Base-by-base conservation (phyloP, 352 stramenopile species). In the Aphanomyces astaci region DNA sequence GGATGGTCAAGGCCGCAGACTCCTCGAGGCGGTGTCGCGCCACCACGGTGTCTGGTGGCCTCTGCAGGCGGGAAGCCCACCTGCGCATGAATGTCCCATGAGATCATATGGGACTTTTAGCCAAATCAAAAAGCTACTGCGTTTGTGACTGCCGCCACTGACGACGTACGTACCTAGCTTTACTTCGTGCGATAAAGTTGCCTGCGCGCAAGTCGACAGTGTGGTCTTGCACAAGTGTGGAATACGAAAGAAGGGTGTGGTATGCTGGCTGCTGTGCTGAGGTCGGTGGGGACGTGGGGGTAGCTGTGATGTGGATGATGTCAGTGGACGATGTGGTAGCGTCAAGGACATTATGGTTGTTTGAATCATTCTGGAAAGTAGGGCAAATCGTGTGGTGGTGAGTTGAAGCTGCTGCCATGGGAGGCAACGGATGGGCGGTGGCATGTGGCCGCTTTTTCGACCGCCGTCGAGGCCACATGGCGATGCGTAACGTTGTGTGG, bases 241-340 rank as follows among this genome's bases (percentile, higher is more conserved):
- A 9, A 59, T 59, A 59, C 2, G 62, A 60, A 11, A 49, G 43
- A 22, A 68, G 62, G 22, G 28, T 68, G 25, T 68, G 62, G 31
- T 51, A 68, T 7, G 33, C 3, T 1, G 25, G 62, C 4, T 32
- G 39, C n/a, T n/a, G n/a, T n/a, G n/a, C n/a, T n/a, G n/a, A n/a
- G n/a, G 2, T 55, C 48, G 48, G 25, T 17, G 19, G 48, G 10
- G 19, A 24, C 19, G 25, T 28, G 48, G 22, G 48, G 17, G 48
- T 22, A 28, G 19, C 9, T 28, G 2, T 55, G 9, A n/a, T n/a
- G n/a, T n/a, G n/a, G n/a, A n/a, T n/a, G n/a, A n/a, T n/a, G n/a
- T n/a, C n/a, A n/a, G n/a, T n/a, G n/a, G n/a, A n/a, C n/a, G n/a
- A n/a, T n/a, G n/a, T n/a, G n/a, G n/a, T n/a, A 15, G 36, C 36